Base-by-base conservation (phyloP, 345 rosid genomes). In the Gossypioides kirkii region DNA sequence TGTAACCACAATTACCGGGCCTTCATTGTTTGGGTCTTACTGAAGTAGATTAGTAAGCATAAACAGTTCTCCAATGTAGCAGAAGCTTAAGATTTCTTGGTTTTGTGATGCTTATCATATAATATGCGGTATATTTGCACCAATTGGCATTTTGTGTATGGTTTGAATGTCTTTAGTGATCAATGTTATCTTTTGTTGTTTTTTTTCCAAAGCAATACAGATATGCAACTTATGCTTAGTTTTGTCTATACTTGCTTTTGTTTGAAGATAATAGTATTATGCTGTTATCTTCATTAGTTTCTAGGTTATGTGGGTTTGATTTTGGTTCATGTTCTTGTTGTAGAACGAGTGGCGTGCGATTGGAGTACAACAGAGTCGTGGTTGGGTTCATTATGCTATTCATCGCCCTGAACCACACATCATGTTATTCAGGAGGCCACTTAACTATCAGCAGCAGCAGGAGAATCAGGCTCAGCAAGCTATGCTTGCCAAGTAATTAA, bases 401-500 rank as follows among this genome's bases (percentile, higher is more conserved):
- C 98, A 91, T 76, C 92, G 97, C 38, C 98, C 97, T n/a, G 98
- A 93, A 81, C 98, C 98, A 79, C 98, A 94, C 70, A 94, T 93
- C 79, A 93, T 93, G 98, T 97, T 94, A 41, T 94, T 92, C 77
- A 87, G 94, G 85, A 88, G 98, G 87, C 84, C 97, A 8, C 81
- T 94, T 61, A 92, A 92, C 85, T 89, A 82, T 56, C 97, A 91
- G 89, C 97, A 86, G 90, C 97, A 86, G 80, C 92, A 91, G 78
- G 87, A 93, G 87, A 83, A 82, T 78, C 92, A 86, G 78, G 87
- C 87, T 49, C 81, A 85, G 77, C 89, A 86, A 32, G 77, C 45
- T 46, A n/a, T 81, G 17, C 81, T 85, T 67, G 89, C 83, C 60
- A 91, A 91, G 84, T 91, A 84, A 84, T 67, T 52, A 47, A 14